Conservation (phyloP, 2,329 filamentous ascomycete genomes). For the Cercospora sp. region DNA sequence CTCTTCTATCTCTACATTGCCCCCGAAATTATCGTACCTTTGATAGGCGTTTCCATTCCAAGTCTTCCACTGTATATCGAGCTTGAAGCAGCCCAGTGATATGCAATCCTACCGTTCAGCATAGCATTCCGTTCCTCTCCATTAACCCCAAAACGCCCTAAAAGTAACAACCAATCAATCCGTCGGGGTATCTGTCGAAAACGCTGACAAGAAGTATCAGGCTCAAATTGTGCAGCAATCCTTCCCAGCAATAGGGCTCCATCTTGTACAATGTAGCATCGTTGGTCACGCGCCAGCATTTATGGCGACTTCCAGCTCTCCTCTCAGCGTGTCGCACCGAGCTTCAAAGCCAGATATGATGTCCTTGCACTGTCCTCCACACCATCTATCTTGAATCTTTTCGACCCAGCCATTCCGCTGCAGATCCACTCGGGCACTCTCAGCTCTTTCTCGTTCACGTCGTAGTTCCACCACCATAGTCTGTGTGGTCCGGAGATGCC, state of each 20-base stretch:
- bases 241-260: neutral
- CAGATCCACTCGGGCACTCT: slow-evolving; percentile 81
- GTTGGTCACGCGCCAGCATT: neutral
- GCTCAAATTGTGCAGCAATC: neutral
- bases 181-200: neutral
- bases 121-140: neutral
- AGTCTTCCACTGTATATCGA: neutral
- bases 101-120: neutral
- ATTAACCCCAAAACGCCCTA: neutral
- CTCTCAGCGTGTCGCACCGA: slow-evolving; percentile 79
- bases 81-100: neutral
- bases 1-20: neutral
- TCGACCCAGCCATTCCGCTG: slow-evolving; percentile 79
- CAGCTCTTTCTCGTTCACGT: slow-evolving; percentile 76
- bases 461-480: slow-evolving; percentile 85
- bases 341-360: slow-evolving; percentile 92
- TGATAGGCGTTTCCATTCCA: neutral
- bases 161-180: neutral
- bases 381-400: slow-evolving; percentile 73
- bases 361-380: slow-evolving; percentile 78
- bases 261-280: neutral
- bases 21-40: neutral
- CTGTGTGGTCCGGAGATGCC: slow-evolving; percentile 76
- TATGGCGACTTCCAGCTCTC: slow-evolving; percentile 24
- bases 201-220: neutral